Conservation (phyloP, 2,329 filamentous ascomycete species). For the Monilinia polystroma region DNA sequence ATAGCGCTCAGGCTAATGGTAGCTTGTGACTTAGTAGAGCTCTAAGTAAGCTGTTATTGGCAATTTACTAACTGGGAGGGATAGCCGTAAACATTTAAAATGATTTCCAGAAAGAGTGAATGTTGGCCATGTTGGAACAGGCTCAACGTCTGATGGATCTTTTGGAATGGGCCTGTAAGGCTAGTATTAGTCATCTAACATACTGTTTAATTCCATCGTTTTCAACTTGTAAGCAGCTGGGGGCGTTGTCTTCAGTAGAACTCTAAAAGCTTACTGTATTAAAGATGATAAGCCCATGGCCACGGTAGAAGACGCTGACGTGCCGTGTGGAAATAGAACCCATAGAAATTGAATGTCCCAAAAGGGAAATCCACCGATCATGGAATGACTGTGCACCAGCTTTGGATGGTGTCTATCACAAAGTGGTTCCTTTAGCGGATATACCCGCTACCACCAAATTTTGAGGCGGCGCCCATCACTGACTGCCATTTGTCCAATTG, state of each 20-base stretch:
- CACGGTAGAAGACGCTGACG: slow-evolving; percentile 7
- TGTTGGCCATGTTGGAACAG: slow-evolving; percentile 14
- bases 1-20: slow-evolving; percentile 22
- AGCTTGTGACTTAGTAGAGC: slow-evolving; percentile 14
- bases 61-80: not conserved
- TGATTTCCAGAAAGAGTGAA: slow-evolving; percentile 15
- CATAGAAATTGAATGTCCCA: slow-evolving; percentile 17
- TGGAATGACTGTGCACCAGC: slow-evolving; percentile 20
- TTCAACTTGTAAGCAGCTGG: slow-evolving; percentile 20
- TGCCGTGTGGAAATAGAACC: slow-evolving; percentile 17
- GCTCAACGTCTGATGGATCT: slow-evolving; percentile 7
- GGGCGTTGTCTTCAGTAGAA: slow-evolving; percentile 8
- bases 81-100: slow-evolving; percentile 12
- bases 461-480: slow-evolving; percentile 16
- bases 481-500: slow-evolving; percentile 19
- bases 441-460: slow-evolving; percentile 21
- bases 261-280: slow-evolving; percentile 19
- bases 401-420: slow-evolving; percentile 20
- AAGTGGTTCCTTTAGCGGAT: slow-evolving; percentile 17
- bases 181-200: slow-evolving; percentile 18
- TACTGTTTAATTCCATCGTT: slow-evolving; percentile 17
- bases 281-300: slow-evolving; percentile 4
- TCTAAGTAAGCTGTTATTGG: slow-evolving; percentile 9
- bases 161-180: slow-evolving; percentile 6
- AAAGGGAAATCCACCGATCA: slow-evolving; percentile 16